Base-by-base conservation (phyloP, 345 rosid species). In the Acer saccharum region DNA sequence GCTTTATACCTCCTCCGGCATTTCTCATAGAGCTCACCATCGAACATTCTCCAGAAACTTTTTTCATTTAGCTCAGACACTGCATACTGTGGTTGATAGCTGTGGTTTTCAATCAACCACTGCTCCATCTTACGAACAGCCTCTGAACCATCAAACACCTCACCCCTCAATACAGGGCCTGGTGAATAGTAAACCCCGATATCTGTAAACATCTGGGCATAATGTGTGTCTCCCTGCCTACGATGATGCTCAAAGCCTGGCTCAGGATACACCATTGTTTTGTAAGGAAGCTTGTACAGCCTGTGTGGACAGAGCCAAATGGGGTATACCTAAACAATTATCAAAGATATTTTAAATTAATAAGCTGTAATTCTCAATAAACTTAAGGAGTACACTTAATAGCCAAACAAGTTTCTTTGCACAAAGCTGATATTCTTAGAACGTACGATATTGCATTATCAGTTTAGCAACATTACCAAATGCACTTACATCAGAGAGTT, bases 31-130 rank as follows among this genome's bases (percentile, higher is more conserved):
- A 91, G 88, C 10, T 86, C 92, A 14, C 80, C 96, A 82, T 95
- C 97, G 17, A 93, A 95, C 99, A 95, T 95, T 72, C 96, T 95
- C 99, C 99, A 95, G 90, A 95, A 95, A 39, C 84, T 87, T 88
- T 92, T 93, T 86, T 93, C 99, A 4, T 21, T 87, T 16, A 95
- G 90, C 87, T 95, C 99, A 1, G 99, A 95, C 69, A 95, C 99
- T 0, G 98, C 96, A 43, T 97, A 97, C 80, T 94, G 99, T 14
- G 99, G 98, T 90, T 94, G 98, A 86, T 80, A 97, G 7, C 99
- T 90, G 7, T 89, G 91, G 92, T 97, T 97, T 79, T 94, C 97
- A 0, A 93, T 92, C 90, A 97, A 81, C 98, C 98, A 97, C 48
- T 81, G 74, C 94, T 97, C 99, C 96, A 97, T 60, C 69, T 32